These are phyloP conservation scores for Phytopythium chamaehyphon DNA, from an alignment of 352 stramenopile species.

Conservation along the genomic window DNA sequence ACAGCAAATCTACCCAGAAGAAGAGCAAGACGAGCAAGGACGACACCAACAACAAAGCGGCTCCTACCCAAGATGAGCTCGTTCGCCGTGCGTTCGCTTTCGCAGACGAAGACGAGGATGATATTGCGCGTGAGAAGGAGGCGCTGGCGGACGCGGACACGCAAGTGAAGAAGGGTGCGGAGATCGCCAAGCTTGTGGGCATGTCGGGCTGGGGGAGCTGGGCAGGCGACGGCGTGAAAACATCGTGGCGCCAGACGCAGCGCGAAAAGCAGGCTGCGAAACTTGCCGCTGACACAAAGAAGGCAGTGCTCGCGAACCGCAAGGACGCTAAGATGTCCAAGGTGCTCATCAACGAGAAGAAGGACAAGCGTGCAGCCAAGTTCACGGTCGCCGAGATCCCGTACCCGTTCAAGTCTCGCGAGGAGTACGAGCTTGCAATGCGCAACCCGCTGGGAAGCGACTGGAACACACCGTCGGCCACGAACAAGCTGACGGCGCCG, in stretches of 20 bases:
- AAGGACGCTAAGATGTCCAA: slow-evolving; percentile 69
- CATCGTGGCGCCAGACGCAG: slow-evolving; percentile 81
- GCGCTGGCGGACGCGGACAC: slow-evolving; percentile 56
- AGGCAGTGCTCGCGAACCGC: slow-evolving; percentile 57
- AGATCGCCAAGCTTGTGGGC: slow-evolving; percentile 75
- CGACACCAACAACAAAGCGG: slow-evolving; percentile 18
- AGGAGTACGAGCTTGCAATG: slow-evolving; percentile 98
- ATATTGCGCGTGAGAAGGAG: slow-evolving; percentile 94
- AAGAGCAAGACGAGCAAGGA: slow-evolving; percentile 37
- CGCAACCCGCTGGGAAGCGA: slow-evolving; percentile 90
- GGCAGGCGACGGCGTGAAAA: slow-evolving; percentile 75
- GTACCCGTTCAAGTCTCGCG: slow-evolving; percentile 96
- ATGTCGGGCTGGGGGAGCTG: slow-evolving; percentile 92
- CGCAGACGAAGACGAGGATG: slow-evolving; percentile 87
- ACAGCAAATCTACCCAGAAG: slow-evolving; percentile 22
- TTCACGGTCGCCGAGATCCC: slow-evolving; percentile 90
- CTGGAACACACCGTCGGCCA: slow-evolving; percentile 93
- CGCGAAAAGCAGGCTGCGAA: slow-evolving; percentile 78
- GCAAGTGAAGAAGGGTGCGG: slow-evolving; percentile 66
- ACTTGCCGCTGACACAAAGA: slow-evolving; percentile 59
- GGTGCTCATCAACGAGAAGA: slow-evolving; percentile 87
- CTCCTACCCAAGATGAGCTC: slow-evolving; percentile 87
- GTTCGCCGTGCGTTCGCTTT: slow-evolving; percentile 95
- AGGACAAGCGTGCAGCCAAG: slow-evolving; percentile 86
- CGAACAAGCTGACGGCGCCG: slow-evolving; percentile 91